Evolutionary conservation across 257 asterid species (phyloP).

Genomic region (Catharanthus roseus): DNA sequence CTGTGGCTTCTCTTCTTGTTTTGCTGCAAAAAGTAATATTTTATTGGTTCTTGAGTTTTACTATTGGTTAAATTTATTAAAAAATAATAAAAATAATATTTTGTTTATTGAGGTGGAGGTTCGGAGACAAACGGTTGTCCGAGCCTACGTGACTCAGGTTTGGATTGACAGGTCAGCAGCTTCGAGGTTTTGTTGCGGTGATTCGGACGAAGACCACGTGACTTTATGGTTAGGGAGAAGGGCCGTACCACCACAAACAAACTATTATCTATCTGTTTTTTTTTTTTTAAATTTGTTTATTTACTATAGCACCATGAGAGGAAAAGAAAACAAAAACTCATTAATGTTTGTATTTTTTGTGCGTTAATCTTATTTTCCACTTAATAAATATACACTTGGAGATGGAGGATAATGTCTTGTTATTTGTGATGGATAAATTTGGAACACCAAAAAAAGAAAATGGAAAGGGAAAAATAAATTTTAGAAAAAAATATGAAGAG

Average conservation of each 20-base stretch:
- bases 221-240: constrained; percentile 17
- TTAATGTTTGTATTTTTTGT: background rate
- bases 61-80: background rate
- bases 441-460: too few relatives aligned
- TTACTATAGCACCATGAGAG: background rate
- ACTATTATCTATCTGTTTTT: background rate
- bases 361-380: too few relatives aligned
- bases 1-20: constrained; percentile 11
- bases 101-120: constrained; percentile 29
- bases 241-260: background rate
- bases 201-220: constrained; percentile 53
- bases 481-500: too few relatives aligned
- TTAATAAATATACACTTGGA: too few relatives aligned
- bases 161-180: constrained; percentile 28
- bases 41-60: background rate
- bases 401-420: too few relatives aligned
- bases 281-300: background rate
- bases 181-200: constrained; percentile 20
- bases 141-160: constrained; percentile 59
- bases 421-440: too few relatives aligned
- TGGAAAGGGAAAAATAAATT: too few relatives aligned
- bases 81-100: constrained; percentile 7
- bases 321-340: too few relatives aligned
- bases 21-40: constrained; percentile 16
- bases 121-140: constrained; percentile 62